Conservation (phyloP, 2,329 filamentous ascomycete species). For the Colletotrichum magnum region DNA sequence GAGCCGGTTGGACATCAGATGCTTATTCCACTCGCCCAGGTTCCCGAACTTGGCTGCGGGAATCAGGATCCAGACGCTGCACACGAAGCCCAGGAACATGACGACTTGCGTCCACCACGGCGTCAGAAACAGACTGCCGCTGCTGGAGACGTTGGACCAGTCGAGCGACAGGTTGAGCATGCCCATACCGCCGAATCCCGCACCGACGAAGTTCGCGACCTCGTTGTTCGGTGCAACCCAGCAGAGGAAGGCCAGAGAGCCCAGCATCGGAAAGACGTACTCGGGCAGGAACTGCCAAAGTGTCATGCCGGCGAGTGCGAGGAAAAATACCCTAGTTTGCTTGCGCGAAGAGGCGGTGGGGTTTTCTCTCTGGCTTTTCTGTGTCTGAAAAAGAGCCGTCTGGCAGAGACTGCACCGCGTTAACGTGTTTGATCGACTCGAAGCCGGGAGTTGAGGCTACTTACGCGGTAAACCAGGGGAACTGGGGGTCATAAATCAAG, state of each 20-base stretch:
- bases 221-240: conserved; percentile 72
- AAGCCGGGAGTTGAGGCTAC: not conserved
- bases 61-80: conserved; percentile 71
- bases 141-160: conserved; percentile 59
- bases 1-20: conserved; percentile 71
- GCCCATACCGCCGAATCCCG: conserved; percentile 69
- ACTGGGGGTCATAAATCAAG: conserved; percentile 70
- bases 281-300: conserved; percentile 42
- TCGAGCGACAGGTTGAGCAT: conserved; percentile 73
- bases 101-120: conserved; percentile 66
- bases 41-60: conserved; percentile 72
- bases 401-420: conserved; percentile 57
- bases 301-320: conserved; percentile 64
- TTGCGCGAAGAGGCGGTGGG: conserved; percentile 63
- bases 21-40: conserved; percentile 61
- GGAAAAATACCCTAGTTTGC: conserved; percentile 71
- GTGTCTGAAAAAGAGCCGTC: conserved; percentile 71
- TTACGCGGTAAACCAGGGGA: conserved; percentile 36
- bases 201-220: conserved; percentile 73
- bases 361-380: conserved; percentile 64
- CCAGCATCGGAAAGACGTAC: conserved; percentile 34
- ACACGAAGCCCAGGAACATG: conserved; percentile 67
- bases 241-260: conserved; percentile 67
- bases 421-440: not conserved
- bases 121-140: conserved; percentile 66